Base-by-base conservation (phyloP, 2,329 filamentous ascomycete genomes). In the Zasmidium cellare region DNA sequence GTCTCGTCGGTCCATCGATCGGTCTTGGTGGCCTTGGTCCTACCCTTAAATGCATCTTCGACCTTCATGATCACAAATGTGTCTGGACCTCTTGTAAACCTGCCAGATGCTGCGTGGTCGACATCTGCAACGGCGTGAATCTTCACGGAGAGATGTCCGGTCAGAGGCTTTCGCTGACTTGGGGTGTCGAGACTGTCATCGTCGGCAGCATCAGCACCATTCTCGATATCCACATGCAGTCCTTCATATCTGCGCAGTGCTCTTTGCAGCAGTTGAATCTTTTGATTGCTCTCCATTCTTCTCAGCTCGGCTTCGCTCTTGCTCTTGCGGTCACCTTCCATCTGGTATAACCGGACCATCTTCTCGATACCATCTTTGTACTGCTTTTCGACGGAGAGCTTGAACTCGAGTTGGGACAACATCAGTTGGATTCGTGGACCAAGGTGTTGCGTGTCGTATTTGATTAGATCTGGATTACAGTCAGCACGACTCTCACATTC, bases 291-390 rank as follows among this genome's bases (percentile, higher is more conserved):
- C 78, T 99, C 94, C 60, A 96, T 88, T 57, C 90, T 85, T 71
- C 91, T 87, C 51, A 88, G 90, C 68, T 96, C 92, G 45, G 94
- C 94, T 75, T 99, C 94, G 57, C 90, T 87, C 74, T 89, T 91
- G 78, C 93, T 97, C 81, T 96, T 97, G 67, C 92, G 87, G 73
- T 99, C 94, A 25, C 94, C 93, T 75, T 97, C 94, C 84, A 97
- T 94, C 72, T 94, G 88, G 73, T 99, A 99, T 35, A 99, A 82
- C 74, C 94, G 91, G 48, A 97, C 91, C 94, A 99, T 97, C 80
- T 99, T 99, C 77, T 99, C 94, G 67, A 99, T 94, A 61, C 94
- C 94, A 71, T 96, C 96, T 65, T 97, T 92, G 77, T 99, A 99
- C 77, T 99, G 94, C 74, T 97, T 96, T 75, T 99, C 94, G 24